A percentile compares a stretch with the other conserved stretches of the same genome.
Conservation (phyloP, 257 asterid genomes). For the Capsicum pubescens region DNA sequence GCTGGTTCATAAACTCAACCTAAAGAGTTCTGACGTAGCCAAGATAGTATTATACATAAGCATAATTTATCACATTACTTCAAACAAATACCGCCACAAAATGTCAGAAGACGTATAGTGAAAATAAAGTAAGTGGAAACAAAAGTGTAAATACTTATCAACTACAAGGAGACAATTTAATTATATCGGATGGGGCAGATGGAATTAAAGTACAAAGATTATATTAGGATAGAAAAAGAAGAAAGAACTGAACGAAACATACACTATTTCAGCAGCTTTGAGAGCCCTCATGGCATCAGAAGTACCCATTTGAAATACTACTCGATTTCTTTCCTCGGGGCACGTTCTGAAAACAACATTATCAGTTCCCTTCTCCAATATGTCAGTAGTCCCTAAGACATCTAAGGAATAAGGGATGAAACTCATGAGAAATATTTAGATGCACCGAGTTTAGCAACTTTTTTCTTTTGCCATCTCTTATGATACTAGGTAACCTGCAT, state of each 20-base stretch:
- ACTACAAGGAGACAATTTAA: background rate
- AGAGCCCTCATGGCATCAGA: conserved; percentile 93
- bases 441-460: background rate
- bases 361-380: conserved; percentile 81
- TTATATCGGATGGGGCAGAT: background rate
- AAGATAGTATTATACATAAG: background rate
- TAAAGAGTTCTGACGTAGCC: background rate
- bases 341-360: conserved; percentile 85
- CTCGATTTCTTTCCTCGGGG: conserved; percentile 68
- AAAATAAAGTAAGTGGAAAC: background rate
- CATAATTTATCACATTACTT: conserved; percentile 11
- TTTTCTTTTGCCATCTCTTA: background rate
- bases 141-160: background rate
- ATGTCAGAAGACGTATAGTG: background rate
- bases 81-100: background rate
- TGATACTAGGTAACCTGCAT: background rate
- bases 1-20: conserved; percentile 4
- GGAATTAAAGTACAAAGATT: background rate
- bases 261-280: conserved; percentile 82
- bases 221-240: background rate
- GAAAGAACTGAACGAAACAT: conserved; percentile 37
- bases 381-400: conserved; percentile 73
- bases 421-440: conserved; percentile 1
- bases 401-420: conserved; percentile 48
- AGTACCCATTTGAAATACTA: conserved; percentile 95